Evolutionary conservation across 2,329 filamentous ascomycete genomes (phyloP).

Genomic region (Aureobasidium pullulans): DNA sequence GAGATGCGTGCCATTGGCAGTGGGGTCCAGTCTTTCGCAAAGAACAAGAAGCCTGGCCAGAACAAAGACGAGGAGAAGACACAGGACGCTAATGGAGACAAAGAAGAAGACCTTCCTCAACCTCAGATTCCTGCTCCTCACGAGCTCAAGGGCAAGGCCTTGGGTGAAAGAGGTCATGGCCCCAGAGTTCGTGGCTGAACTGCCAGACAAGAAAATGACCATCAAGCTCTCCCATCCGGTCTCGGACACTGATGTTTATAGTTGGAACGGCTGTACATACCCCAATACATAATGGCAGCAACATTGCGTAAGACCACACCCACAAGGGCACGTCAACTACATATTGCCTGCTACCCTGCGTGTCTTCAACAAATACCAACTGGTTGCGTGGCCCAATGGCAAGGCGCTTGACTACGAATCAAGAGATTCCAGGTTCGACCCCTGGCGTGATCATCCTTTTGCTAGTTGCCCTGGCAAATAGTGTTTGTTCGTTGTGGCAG

Average conservation of each 20-base stretch:
- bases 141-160: constrained; percentile 5
- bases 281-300: background rate
- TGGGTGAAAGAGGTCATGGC: constrained; percentile 17
- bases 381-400: constrained; percentile 45
- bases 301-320: background rate
- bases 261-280: background rate
- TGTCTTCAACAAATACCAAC: background rate
- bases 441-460: constrained; percentile 15
- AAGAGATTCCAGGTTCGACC: constrained; percentile 19
- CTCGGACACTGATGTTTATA: no score
- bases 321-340: background rate
- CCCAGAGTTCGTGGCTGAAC: constrained; percentile 13
- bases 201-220: no score
- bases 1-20: constrained; percentile 26
- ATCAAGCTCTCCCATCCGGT: no score
- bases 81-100: background rate
- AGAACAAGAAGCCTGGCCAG: constrained; percentile 19
- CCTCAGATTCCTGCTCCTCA: background rate
- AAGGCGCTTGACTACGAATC: constrained; percentile 51
- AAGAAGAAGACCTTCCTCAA: background rate
- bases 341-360: background rate
- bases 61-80: constrained; percentile 16
- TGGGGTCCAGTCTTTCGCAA: constrained; percentile 24
- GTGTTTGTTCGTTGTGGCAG: background rate
- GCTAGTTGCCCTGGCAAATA: background rate